These are phyloP conservation scores for Seiridium cupressi DNA, from an alignment of 2,329 filamentous ascomycete genomes.

Conservation along the genomic window DNA sequence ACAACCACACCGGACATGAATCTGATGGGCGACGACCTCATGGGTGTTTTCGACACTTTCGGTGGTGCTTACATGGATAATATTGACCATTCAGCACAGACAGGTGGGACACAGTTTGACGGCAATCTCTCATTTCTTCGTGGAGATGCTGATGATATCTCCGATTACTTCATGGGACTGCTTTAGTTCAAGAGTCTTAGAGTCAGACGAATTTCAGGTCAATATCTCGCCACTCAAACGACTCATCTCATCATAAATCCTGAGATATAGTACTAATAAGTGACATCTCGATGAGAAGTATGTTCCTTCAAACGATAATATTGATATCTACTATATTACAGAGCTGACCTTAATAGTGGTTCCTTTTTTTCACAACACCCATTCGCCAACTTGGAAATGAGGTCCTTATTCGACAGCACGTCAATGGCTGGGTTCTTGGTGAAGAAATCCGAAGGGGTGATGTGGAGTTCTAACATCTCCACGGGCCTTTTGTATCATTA, in stretches of 20 bases:
- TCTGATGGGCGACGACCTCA: slow-evolving; percentile 2
- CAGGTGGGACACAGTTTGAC: neutral
- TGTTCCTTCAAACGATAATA: too few relatives aligned
- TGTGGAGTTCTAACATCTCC: slow-evolving; percentile 20
- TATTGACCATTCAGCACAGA: neutral
- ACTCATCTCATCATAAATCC: neutral
- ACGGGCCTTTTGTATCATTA: slow-evolving; percentile 15
- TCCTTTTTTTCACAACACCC: slow-evolving; percentile 1
- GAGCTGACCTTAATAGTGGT: neutral
- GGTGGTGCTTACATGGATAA: slow-evolving; percentile 1
- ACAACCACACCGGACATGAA: neutral
- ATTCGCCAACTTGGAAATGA: neutral
- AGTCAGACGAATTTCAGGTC: too few relatives aligned
- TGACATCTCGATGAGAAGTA: too few relatives aligned
- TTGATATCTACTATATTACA: neutral
- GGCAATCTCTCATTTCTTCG: neutral
- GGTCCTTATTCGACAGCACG: slow-evolving; percentile 14
- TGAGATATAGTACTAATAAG: too few relatives aligned
- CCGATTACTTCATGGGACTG: slow-evolving; percentile 1
- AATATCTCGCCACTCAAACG: neutral
- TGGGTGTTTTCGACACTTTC: slow-evolving; percentile 5
- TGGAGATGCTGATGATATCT: neutral
- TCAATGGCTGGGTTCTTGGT: slow-evolving; percentile 22
- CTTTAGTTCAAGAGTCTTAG: neutral
- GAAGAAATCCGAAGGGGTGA: slow-evolving; percentile 23